phyloP scores from a whole-genome alignment of 805 yeast genomes.

The Saccharomycopsis oosterbeekiorum region DNA sequence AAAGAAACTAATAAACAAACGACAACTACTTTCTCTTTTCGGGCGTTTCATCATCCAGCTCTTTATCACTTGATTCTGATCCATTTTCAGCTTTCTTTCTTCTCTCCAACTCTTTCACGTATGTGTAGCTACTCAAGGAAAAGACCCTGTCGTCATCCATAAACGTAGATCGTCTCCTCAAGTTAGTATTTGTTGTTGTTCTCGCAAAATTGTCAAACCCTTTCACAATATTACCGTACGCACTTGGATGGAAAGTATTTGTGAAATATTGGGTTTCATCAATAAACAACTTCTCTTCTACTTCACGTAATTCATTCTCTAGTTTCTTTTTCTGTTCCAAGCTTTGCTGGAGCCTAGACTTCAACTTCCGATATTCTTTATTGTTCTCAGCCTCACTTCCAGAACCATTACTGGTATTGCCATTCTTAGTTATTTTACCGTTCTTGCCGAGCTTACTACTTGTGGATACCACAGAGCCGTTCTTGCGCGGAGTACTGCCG shows the following conservation, averaged over 20 bases:
- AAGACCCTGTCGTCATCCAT: conserved; percentile 75
- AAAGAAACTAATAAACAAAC: not conserved
- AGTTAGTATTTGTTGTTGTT: conserved; percentile 21
- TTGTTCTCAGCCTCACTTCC: not conserved
- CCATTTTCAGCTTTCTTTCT: conserved; percentile 25
- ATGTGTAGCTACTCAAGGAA: conserved; percentile 63
- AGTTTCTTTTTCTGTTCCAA: conserved; percentile 51
- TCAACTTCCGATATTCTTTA: conserved; percentile 52
- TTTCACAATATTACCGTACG: conserved; percentile 66
- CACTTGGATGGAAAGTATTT: conserved; percentile 37
- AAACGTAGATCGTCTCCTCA: conserved; percentile 37
- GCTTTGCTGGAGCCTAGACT: conserved; percentile 54
- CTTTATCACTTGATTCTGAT: conserved; percentile 20
- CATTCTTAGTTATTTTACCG: not conserved
- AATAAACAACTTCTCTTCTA: conserved; percentile 74
- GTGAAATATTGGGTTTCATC: conserved; percentile 71
- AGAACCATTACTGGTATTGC: not conserved
- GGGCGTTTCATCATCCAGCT: conserved; percentile 17
- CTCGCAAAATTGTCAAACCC: conserved; percentile 82
- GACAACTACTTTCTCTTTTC: not conserved
- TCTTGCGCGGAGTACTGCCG: not conserved
- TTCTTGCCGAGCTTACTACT: not conserved
- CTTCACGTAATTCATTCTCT: conserved; percentile 48
- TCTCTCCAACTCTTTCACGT: conserved; percentile 51
- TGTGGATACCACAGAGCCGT: not conserved